Conservation (phyloP, 73 alveolate genomes). For the Paramecium pentaurelia region DNA sequence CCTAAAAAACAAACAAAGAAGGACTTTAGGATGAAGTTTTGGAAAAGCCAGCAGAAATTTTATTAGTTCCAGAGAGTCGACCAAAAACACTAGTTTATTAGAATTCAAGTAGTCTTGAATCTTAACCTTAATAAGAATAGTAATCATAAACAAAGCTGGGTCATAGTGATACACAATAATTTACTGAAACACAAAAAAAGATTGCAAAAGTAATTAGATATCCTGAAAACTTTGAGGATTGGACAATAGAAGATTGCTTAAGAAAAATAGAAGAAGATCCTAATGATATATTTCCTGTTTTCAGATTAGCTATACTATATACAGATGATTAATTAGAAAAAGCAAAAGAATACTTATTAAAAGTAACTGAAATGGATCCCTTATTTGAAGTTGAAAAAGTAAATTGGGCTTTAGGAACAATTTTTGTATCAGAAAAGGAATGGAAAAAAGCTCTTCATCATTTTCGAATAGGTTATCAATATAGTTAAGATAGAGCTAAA, state of each 20-base stretch:
- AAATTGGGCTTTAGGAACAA: constrained; percentile 55
- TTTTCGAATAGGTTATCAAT: not conserved
- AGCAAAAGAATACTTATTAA: constrained; percentile 55
- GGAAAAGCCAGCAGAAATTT: constrained; percentile 1
- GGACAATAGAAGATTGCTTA: constrained; percentile 49
- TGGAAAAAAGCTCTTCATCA: constrained; percentile 55
- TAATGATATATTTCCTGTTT: constrained; percentile 45
- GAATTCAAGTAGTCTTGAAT: not conserved
- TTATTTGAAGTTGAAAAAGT: constrained; percentile 61
- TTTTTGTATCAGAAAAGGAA: constrained; percentile 60
- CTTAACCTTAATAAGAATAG: not conserved
- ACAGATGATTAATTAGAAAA: constrained; percentile 52
- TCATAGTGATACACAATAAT: not conserved
- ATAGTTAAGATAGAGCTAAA: constrained; percentile 52
- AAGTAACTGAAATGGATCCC: constrained; percentile 56
- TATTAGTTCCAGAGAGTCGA: not conserved
- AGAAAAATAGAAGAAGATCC: constrained; percentile 52
- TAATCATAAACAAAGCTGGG: not conserved
- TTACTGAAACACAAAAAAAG: constrained; percentile 13
- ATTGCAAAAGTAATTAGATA: not conserved
- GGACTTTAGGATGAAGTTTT: not conserved
- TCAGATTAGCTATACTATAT: constrained; percentile 40
- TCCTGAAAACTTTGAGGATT: constrained; percentile 55
- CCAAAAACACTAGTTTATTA: not conserved
- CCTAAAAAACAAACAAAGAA: not conserved